phyloP scores from a whole-genome alignment of 2,329 filamentous ascomycete species.

The Triangularia verruculosa region DNA sequence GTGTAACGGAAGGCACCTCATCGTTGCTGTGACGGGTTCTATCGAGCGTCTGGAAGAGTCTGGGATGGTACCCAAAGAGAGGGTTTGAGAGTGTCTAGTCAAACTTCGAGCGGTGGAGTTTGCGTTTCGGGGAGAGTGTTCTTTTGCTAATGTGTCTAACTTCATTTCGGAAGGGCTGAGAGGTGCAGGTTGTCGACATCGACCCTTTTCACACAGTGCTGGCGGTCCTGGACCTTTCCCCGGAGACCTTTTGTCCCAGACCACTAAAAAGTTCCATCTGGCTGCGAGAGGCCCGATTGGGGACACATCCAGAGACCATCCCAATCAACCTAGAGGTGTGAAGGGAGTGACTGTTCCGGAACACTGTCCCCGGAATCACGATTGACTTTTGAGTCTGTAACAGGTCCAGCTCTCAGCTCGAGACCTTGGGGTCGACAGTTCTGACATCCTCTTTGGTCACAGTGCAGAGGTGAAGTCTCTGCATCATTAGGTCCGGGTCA shows the following conservation, averaged over 20 bases:
- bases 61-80: neutral
- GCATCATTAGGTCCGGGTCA: no score
- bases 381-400: neutral
- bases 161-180: neutral
- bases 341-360: neutral
- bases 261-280: neutral
- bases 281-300: neutral
- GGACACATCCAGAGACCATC: neutral
- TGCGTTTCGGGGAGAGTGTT: neutral
- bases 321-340: neutral
- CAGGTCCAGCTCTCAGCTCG: neutral
- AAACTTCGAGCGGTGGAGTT: neutral
- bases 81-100: neutral
- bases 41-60: neutral
- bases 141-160: neutral
- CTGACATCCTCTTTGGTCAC: neutral
- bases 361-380: neutral
- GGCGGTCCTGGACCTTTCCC: neutral
- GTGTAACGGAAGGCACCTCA: neutral
- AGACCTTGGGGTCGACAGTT: neutral
- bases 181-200: neutral
- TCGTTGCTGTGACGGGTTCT: neutral
- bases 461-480: neutral
- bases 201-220: neutral
- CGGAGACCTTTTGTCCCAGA: neutral